phyloP scores from a whole-genome alignment of 345 rosid genomes.

The Boechera stricta region DNA sequence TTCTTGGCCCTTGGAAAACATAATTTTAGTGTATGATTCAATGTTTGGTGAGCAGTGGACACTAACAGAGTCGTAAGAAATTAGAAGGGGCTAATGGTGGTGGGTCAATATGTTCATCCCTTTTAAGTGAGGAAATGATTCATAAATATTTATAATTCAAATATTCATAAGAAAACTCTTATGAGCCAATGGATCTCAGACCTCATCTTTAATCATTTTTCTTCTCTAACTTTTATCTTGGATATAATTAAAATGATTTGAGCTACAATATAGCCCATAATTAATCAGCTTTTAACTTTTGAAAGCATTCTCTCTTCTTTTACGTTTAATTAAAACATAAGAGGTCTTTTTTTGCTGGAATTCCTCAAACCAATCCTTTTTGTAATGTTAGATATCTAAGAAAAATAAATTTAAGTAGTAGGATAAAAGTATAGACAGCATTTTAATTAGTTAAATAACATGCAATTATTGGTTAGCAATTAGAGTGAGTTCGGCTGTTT shows the following conservation, averaged over 20 bases:
- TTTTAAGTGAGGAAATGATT: slow-evolving; percentile 30
- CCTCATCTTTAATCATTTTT: slow-evolving; percentile 15
- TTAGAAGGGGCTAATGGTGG: background rate
- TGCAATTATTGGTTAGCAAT: slow-evolving; percentile 31
- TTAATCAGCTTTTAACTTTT: slow-evolving; percentile 26
- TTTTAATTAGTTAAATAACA: slow-evolving; percentile 4
- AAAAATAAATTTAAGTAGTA: slow-evolving; percentile 14
- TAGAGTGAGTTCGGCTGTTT: slow-evolving; percentile 38
- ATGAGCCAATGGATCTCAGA: slow-evolving; percentile 2
- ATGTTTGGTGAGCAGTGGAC: slow-evolving; percentile 15
- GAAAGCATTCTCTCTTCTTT: background rate
- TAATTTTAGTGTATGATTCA: background rate
- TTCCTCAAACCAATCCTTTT: slow-evolving; percentile 38
- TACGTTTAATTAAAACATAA: slow-evolving; percentile 8
- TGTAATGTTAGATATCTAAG: background rate
- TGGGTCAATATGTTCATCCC: slow-evolving; percentile 18
- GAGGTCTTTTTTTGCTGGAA: slow-evolving; percentile 39
- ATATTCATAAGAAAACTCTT: background rate
- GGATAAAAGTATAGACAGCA: slow-evolving; percentile 26
- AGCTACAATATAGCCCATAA: slow-evolving; percentile 17
- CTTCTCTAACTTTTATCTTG: background rate
- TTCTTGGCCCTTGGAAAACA: background rate
- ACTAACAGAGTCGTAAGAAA: slow-evolving; percentile 4
- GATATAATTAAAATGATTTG: slow-evolving; percentile 4
- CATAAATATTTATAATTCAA: background rate